Conservation (phyloP, 805 yeast species). For the Brettanomyces anomalus region DNA sequence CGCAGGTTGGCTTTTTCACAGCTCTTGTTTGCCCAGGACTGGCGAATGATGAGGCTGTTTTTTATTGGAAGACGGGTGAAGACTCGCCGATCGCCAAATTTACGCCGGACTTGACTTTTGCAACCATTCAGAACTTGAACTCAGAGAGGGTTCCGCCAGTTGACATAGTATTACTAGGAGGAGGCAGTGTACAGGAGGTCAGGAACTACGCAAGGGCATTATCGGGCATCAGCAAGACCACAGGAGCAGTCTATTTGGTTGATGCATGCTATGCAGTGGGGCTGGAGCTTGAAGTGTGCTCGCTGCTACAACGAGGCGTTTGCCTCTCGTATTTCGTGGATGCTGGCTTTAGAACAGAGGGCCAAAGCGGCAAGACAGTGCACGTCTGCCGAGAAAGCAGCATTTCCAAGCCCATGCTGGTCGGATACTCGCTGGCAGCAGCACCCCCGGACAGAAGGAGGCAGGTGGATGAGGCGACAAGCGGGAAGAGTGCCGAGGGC, state of each 20-base stretch:
- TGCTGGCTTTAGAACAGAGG: conserved; percentile 14
- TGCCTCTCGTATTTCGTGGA: conserved; percentile 7
- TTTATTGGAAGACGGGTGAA: no score
- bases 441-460: background rate
- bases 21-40: conserved; percentile 8
- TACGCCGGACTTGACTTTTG: no score
- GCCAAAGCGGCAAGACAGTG: conserved; percentile 19
- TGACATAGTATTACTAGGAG: no score
- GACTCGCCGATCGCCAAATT: no score
- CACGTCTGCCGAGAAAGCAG: background rate
- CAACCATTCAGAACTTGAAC: no score
- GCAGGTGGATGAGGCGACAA: background rate
- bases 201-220: no score
- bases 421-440: background rate
- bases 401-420: background rate
- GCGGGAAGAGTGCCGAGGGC: background rate
- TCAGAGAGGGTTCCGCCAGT: no score
- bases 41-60: background rate
- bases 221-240: no score
- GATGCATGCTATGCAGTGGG: conserved; percentile 19
- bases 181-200: no score
- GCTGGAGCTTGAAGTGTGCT: conserved; percentile 11
- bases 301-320: background rate
- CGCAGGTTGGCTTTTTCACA: conserved; percentile 11
- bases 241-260: conserved; percentile 3